These are phyloP conservation scores for Comarum palustre DNA, from an alignment of 306 rosid species.

Conservation along the genomic window DNA sequence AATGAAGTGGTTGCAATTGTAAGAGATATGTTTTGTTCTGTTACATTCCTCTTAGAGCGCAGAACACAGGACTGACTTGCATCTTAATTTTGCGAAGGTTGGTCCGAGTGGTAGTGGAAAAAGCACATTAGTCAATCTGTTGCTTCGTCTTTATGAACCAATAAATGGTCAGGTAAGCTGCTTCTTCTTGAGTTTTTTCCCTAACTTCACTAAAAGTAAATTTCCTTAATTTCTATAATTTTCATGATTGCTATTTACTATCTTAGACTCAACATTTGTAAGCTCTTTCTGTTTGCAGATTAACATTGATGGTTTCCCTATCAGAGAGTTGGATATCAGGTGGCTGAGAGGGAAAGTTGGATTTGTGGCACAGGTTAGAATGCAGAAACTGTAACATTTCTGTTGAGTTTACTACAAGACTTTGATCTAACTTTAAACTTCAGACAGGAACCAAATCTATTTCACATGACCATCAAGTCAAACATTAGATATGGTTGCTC, in stretches of 20 bases:
- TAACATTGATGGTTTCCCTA: constrained; percentile 37
- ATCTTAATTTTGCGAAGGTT: constrained; percentile 31
- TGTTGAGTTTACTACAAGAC: constrained; percentile 1
- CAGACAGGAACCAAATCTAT: constrained; percentile 48
- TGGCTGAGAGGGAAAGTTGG: constrained; percentile 51
- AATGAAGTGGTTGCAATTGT: constrained; percentile 78
- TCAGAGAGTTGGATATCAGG: constrained; percentile 38
- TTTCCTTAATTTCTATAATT: neutral
- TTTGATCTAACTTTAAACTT: constrained; percentile 18
- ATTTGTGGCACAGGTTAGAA: constrained; percentile 43
- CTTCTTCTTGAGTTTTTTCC: neutral
- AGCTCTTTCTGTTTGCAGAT: constrained; percentile 33
- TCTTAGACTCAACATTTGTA: neutral
- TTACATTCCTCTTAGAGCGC: neutral
- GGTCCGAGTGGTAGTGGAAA: constrained; percentile 46
- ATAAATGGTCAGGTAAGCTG: constrained; percentile 39
- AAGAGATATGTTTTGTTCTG: constrained; percentile 28
- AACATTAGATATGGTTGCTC: constrained; percentile 42
- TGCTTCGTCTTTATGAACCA: constrained; percentile 50
- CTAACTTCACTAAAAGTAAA: neutral
- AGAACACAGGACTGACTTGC: neutral
- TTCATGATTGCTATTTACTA: neutral
- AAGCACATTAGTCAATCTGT: constrained; percentile 47
- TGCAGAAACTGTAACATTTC: neutral
- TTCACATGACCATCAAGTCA: constrained; percentile 46